Base-by-base conservation (phyloP, 2,329 filamentous ascomycete genomes). In the Fusarium vanettenii region DNA sequence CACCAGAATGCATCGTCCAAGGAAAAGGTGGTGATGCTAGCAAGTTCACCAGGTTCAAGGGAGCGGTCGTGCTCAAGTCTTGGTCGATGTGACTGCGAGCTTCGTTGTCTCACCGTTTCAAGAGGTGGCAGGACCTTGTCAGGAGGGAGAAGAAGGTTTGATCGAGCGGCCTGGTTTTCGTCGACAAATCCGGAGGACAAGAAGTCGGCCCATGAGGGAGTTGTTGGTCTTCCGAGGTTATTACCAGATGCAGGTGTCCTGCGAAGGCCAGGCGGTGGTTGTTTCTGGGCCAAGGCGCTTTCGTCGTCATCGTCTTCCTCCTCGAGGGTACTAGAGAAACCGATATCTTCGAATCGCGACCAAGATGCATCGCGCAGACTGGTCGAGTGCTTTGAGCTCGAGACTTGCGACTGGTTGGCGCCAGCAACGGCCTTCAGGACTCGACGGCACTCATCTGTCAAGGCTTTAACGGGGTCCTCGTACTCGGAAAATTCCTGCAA, bases 1-100 rank as follows among this genome's bases (percentile, higher is more conserved):
- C 97, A 98, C 97, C 97, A 99, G 83, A 99, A 99, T 1, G 95
- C 93, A 81, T 98, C 96, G 78, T 99, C 97, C 6, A 99, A 87
- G 72, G 97, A 92, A 67, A 98, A 90, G 41, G 89, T 89, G 27
- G 90, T 93, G 80, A 99, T 98, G 81, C 95, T 98, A 33, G 97
- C 97, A 67, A 99, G 88, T 87, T 99, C 97, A 61, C 95, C 97
- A 0, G 96, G 97, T 74, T 98, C 95, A 0, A 98, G 87, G 45
- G 90, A 87, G 27, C 84, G 84, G 64, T 94, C 91, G 16, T 88
- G 88, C 74, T 95, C 92, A n/a, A 94, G 85, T 68, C 91, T 89
- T 50, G 93, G 91, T 65, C 88, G 89, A 81, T 97, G 94, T 1
- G 95, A 97, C 82, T 97, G 95, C 3, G 95, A 97, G 83, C 95